Percentiles rank a stretch among this genome's conserved stretches.
Conservation (phyloP, 106 monocot species). For the Ottelia alismoides region DNA sequence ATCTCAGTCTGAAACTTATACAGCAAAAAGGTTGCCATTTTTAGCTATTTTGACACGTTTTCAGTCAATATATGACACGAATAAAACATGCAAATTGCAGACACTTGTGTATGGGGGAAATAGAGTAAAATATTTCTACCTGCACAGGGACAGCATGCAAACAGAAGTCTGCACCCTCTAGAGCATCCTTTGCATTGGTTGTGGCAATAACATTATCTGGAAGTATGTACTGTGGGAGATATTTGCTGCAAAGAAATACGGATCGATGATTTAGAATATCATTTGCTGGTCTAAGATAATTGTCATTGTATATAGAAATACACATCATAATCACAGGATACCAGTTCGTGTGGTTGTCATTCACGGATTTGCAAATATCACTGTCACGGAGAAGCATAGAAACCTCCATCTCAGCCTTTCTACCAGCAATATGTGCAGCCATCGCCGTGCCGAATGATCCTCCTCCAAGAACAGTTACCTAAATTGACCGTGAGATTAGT, state of each 20-base stretch:
- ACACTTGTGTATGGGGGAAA: too few species aligned
- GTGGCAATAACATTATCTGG: slow-evolving; percentile 87
- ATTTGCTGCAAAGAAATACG: slow-evolving; percentile 42
- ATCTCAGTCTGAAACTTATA: too few species aligned
- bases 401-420: slow-evolving; percentile 78
- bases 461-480: slow-evolving; percentile 90
- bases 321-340: too few species aligned
- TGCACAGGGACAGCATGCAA: slow-evolving; percentile 96
- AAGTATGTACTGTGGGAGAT: slow-evolving; percentile 63
- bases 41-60: too few species aligned
- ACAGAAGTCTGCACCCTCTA: slow-evolving; percentile 85
- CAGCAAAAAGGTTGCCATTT: too few species aligned
- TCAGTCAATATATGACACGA: too few species aligned
- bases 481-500: too few species aligned
- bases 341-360: slow-evolving; percentile 60
- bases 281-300: too few species aligned
- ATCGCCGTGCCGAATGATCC: slow-evolving; percentile 98
- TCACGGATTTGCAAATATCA: slow-evolving; percentile 52
- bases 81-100: too few species aligned
- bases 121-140: too few species aligned
- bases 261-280: too few species aligned
- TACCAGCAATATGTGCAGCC: slow-evolving; percentile 80
- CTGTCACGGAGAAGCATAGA: slow-evolving; percentile 72
- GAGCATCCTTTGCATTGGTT: slow-evolving; percentile 58
- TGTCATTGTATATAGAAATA: too few species aligned